Conservation (phyloP, 257 asterid species). For the Lantana camara region DNA sequence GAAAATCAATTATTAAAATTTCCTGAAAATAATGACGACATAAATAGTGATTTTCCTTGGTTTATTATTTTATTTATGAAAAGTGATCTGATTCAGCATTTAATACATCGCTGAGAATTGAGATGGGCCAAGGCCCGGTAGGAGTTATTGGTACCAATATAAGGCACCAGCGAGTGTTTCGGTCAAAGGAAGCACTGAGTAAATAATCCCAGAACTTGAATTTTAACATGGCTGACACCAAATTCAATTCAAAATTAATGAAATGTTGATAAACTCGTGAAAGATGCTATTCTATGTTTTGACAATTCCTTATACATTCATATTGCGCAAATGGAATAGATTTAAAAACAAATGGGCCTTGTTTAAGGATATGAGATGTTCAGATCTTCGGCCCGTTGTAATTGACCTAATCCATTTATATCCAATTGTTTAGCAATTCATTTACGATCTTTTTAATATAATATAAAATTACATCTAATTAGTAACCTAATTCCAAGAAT, state of each 20-base stretch:
- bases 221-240: not conserved
- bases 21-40: conserved; percentile 31
- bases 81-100: no score
- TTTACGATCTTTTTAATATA: no score
- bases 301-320: no score
- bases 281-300: no score
- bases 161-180: no score
- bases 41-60: not conserved
- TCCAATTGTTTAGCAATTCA: no score
- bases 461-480: no score
- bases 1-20: conserved; percentile 24
- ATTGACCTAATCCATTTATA: no score
- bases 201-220: not conserved
- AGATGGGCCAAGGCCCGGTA: conserved; percentile 39
- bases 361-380: not conserved
- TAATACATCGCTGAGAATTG: conserved; percentile 24
- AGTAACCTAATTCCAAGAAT: no score
- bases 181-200: not conserved
- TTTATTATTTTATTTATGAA: no score
- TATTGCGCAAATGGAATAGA: not conserved
- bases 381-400: no score
- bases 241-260: not conserved
- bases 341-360: not conserved
- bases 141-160: not conserved
- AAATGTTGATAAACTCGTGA: no score